These are phyloP conservation scores for Candida argentea DNA, from an alignment of 805 yeast genomes.

Conservation along the genomic window DNA sequence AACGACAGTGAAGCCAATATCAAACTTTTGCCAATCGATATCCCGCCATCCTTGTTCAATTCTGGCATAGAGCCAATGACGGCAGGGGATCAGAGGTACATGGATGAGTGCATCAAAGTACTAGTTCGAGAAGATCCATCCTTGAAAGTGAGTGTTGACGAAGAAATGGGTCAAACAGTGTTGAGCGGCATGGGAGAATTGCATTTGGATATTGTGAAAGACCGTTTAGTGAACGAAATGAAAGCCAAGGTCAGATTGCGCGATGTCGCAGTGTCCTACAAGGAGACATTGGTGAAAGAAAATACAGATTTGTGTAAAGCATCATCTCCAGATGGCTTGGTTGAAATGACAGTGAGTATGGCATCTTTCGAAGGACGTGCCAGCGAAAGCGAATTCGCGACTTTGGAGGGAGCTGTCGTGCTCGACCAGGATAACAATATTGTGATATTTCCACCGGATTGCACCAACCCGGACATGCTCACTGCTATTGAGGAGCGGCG, in stretches of 20 bases:
- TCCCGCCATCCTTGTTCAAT: conserved; percentile 92
- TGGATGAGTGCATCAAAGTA: conserved; percentile 59
- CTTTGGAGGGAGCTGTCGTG: conserved; percentile 29
- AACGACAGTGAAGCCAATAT: conserved; percentile 33
- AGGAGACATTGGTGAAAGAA: conserved; percentile 43
- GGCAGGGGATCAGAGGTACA: conserved; percentile 64
- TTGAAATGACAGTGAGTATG: conserved; percentile 17
- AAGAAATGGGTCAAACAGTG: conserved; percentile 82
- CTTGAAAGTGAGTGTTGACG: conserved; percentile 57
- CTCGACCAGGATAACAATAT: conserved; percentile 41
- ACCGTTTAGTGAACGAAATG: conserved; percentile 69
- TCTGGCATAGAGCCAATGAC: conserved; percentile 76
- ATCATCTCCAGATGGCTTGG: conserved; percentile 10
- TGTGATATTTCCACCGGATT: conserved; percentile 23
- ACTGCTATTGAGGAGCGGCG: conserved; percentile 21
- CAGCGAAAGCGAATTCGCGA: conserved; percentile 19
- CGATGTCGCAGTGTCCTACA: conserved; percentile 80
- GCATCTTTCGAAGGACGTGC: conserved; percentile 31
- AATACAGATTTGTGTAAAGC: background rate
- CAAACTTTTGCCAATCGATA: conserved; percentile 60
- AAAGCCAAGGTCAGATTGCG: conserved; percentile 76
- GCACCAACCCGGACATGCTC: conserved; percentile 17
- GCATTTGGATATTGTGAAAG: conserved; percentile 81
- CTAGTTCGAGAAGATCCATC: conserved; percentile 89
- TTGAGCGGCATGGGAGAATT: conserved; percentile 96